phyloP scores from a whole-genome alignment of 805 yeast genomes.

The Kregervanrija delftensis region DNA sequence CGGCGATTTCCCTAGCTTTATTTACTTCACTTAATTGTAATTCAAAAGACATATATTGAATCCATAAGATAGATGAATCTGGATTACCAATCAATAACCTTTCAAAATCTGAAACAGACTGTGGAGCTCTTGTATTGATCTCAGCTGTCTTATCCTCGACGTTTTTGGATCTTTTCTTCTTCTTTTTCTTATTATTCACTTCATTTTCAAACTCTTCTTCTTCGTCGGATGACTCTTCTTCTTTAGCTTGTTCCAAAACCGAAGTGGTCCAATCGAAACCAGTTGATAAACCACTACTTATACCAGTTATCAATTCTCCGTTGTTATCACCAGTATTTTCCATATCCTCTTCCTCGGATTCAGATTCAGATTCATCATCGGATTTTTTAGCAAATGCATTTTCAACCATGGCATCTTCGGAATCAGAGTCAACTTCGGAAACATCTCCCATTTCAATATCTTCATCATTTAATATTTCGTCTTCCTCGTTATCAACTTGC shows the following conservation, averaged over 20 bases:
- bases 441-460: slow-evolving; percentile 23
- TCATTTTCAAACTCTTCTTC: slow-evolving; percentile 36
- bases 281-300: slow-evolving; percentile 59
- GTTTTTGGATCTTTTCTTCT: slow-evolving; percentile 37
- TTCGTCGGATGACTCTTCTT: slow-evolving; percentile 42
- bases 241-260: slow-evolving; percentile 73
- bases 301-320: slow-evolving; percentile 20
- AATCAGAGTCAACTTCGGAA: slow-evolving; percentile 25
- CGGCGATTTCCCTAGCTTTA: slow-evolving; percentile 88
- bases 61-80: slow-evolving; percentile 90
- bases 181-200: slow-evolving; percentile 33
- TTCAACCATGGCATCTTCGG: slow-evolving; percentile 24
- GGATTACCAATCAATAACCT: slow-evolving; percentile 88
- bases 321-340: slow-evolving; percentile 26
- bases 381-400: slow-evolving; percentile 20
- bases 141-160: slow-evolving; percentile 82
- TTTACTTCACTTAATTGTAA: slow-evolving; percentile 90
- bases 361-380: slow-evolving; percentile 16
- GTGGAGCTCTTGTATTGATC: slow-evolving; percentile 79
- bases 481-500: slow-evolving; percentile 13
- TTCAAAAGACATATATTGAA: slow-evolving; percentile 98
- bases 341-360: slow-evolving; percentile 17
- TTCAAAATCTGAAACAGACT: slow-evolving; percentile 87
- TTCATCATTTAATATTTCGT: slow-evolving; percentile 10
- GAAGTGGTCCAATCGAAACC: slow-evolving; percentile 97